phyloP scores from a whole-genome alignment of 257 asterid genomes.

The Misopates orontium region DNA sequence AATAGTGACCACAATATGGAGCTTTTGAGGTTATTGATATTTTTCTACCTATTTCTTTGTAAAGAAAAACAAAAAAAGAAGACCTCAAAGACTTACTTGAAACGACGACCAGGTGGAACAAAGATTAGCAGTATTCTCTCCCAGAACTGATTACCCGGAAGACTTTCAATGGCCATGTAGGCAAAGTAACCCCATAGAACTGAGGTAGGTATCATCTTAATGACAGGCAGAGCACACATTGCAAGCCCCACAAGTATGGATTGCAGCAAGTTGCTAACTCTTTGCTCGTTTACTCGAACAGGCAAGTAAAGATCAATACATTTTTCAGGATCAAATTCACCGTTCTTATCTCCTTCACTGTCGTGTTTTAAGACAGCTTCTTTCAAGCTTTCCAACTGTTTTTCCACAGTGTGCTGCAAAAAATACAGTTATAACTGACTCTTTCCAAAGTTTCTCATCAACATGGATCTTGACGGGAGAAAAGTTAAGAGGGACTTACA shows the following conservation, averaged over 20 bases:
- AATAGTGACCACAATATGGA: not conserved
- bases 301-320: slow-evolving; percentile 83
- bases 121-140: slow-evolving; percentile 79
- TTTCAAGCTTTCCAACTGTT: slow-evolving; percentile 70
- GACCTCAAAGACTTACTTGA: slow-evolving; percentile 57
- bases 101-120: slow-evolving; percentile 81
- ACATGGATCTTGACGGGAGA: not conserved
- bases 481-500: slow-evolving; percentile 40
- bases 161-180: slow-evolving; percentile 97
- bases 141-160: slow-evolving; percentile 95
- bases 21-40: too few relatives aligned
- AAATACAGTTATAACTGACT: not conserved
- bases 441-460: not conserved
- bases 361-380: slow-evolving; percentile 76
- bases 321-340: slow-evolving; percentile 63
- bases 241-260: slow-evolving; percentile 77
- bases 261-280: slow-evolving; percentile 86
- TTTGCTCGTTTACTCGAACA: slow-evolving; percentile 92
- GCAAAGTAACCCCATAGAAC: slow-evolving; percentile 99
- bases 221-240: slow-evolving; percentile 67
- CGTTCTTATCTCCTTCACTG: slow-evolving; percentile 39
- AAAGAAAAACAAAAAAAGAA: not conserved
- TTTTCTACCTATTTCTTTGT: too few relatives aligned
- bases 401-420: slow-evolving; percentile 53
- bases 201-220: slow-evolving; percentile 84